Conservation (phyloP, 257 asterid species). For the Henckelia pumila region DNA sequence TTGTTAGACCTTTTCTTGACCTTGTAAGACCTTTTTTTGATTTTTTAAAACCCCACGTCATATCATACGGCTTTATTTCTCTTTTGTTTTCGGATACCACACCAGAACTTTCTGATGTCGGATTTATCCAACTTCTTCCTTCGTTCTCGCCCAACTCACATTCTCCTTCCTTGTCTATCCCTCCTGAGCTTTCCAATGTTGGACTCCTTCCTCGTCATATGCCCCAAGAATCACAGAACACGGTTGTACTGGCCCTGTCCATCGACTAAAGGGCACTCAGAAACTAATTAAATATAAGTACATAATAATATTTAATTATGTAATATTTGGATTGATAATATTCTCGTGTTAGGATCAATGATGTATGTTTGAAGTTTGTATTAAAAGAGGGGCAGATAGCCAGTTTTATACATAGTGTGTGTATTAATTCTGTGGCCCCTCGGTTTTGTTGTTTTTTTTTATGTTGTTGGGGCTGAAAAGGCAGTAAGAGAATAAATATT, state of each 20-base stretch:
- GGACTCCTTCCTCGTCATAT: conserved; percentile 11
- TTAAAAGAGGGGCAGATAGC: conserved; percentile 19
- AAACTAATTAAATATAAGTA: background rate
- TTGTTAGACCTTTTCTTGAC: conserved; percentile 82
- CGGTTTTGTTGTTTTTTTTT: conserved; percentile 36
- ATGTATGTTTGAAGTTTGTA: conserved; percentile 26
- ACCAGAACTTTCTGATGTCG: conserved; percentile 26
- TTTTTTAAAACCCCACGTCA: conserved; percentile 71
- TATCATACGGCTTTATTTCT: background rate
- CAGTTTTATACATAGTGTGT: conserved; percentile 31
- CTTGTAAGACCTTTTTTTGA: conserved; percentile 99
- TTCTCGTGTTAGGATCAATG: conserved; percentile 36
- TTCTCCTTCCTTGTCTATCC: conserved; percentile 99
- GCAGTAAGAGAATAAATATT: conserved; percentile 40
- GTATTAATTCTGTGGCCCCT: conserved; percentile 27
- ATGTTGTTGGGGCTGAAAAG: conserved; percentile 34
- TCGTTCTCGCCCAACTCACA: conserved; percentile 45
- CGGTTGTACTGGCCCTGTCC: too few relatives aligned
- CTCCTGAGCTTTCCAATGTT: conserved; percentile 76
- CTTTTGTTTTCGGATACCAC: conserved; percentile 10
- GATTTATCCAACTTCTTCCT: conserved; percentile 7
- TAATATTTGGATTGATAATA: conserved; percentile 24
- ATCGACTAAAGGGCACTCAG: background rate
- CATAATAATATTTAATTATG: background rate
- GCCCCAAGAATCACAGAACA: background rate